Evolutionary conservation across 2,329 filamentous ascomycete genomes (phyloP).

Genomic region (Colletotrichum godetiae): DNA sequence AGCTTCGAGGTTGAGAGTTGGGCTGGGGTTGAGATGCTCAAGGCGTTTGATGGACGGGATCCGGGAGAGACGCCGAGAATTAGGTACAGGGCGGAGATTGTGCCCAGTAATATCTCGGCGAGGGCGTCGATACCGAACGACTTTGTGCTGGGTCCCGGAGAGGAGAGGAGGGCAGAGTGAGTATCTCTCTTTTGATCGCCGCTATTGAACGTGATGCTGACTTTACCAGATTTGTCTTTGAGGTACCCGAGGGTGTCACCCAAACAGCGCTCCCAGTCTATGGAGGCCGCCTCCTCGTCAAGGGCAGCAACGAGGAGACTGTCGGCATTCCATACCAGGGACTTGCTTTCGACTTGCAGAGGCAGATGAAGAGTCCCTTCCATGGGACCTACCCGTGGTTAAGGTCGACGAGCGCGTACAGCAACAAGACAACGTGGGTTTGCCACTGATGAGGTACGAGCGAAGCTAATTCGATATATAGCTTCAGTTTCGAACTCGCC

Average conservation of each 20-base stretch:
- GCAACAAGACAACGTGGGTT: constrained; percentile 30
- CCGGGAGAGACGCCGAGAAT: constrained; percentile 30
- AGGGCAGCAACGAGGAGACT: constrained; percentile 45
- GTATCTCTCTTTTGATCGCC: background rate
- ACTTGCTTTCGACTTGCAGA: constrained; percentile 26
- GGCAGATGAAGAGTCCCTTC: constrained; percentile 30
- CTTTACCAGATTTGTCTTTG: constrained; percentile 36
- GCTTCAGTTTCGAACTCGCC: constrained; percentile 31
- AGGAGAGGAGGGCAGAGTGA: constrained; percentile 24
- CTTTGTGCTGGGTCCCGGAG: constrained; percentile 27
- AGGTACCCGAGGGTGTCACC: constrained; percentile 42
- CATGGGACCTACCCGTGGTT: constrained; percentile 31
- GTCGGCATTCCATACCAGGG: constrained; percentile 44
- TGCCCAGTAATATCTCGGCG: constrained; percentile 34
- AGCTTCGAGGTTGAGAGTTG: constrained; percentile 28
- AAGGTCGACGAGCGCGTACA: constrained; percentile 9
- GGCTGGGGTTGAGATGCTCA: constrained; percentile 39
- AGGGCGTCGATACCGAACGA: constrained; percentile 30
- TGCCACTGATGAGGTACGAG: rapidly evolving
- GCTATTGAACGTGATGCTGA: background rate
- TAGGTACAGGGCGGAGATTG: constrained; percentile 36
- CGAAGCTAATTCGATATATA: background rate
- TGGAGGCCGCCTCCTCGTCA: constrained; percentile 47
- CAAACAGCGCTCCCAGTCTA: constrained; percentile 45
- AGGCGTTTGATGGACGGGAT: constrained; percentile 18